These are phyloP conservation scores for Luffa aegyptiaca DNA, from an alignment of 306 rosid species.

Conservation along the genomic window DNA sequence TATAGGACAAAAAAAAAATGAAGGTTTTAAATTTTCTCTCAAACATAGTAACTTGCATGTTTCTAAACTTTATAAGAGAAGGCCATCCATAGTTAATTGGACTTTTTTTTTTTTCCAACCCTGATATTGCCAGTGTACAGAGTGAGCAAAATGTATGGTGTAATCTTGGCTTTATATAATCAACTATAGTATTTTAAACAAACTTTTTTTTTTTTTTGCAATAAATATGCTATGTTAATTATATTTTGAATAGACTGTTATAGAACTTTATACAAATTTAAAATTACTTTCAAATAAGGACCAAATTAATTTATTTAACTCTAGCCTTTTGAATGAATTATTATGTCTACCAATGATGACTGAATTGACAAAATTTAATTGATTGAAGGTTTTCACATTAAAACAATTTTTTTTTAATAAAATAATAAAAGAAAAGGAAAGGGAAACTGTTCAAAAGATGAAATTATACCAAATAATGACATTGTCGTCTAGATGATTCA, in stretches of 20 bases:
- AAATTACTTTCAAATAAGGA: background rate
- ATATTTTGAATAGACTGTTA: background rate
- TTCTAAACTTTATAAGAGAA: too few relatives aligned
- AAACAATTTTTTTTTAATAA: rapidly evolving
- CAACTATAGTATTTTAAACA: background rate
- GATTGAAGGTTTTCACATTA: background rate
- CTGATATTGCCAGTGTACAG: too few relatives aligned
- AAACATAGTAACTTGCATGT: too few relatives aligned
- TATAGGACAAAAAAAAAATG: too few relatives aligned
- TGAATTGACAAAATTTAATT: background rate
- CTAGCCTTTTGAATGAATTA: background rate
- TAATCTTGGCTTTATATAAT: background rate
- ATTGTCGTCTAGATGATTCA: background rate
- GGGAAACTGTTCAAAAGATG: background rate
- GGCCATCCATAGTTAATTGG: too few relatives aligned
- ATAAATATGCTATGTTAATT: too few relatives aligned
- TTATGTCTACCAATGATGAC: background rate
- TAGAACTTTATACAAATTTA: background rate
- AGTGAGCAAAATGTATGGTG: too few relatives aligned
- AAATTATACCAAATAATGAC: background rate
- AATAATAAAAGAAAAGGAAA: background rate
- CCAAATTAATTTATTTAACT: background rate
- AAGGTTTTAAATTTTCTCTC: too few relatives aligned
- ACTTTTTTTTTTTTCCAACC: too few relatives aligned
- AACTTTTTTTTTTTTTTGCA: too few relatives aligned